Conservation (phyloP, 1,284 basidiomycete species). For the Leucoagaricus sp. region DNA sequence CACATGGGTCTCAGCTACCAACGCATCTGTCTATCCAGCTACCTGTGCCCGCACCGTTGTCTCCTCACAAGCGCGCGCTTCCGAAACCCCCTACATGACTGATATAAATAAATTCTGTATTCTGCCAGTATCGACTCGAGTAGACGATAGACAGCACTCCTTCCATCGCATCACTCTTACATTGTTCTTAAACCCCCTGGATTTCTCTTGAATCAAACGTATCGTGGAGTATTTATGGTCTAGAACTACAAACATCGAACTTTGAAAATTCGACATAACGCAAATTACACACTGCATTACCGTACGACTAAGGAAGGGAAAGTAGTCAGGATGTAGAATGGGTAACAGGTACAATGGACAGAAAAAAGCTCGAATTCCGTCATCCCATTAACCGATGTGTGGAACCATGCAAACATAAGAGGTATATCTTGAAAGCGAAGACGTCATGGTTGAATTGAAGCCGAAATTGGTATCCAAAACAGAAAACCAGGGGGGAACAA, state of each 20-base stretch:
- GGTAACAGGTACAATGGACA: slow-evolving; percentile 3
- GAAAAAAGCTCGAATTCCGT: not conserved
- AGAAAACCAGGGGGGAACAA: not conserved
- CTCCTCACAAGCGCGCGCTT: not conserved
- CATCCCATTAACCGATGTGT: not conserved
- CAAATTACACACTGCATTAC: slow-evolving; percentile 12
- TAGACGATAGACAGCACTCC: not conserved
- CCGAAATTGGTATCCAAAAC: slow-evolving; percentile 11
- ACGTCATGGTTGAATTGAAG: not conserved
- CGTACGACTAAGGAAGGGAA: slow-evolving; percentile 3
- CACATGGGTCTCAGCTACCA: not conserved
- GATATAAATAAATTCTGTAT: too few relatives aligned
- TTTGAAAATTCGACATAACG: slow-evolving; percentile 1
- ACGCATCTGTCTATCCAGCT: not conserved
- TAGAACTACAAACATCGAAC: slow-evolving; percentile 10
- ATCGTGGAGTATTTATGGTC: slow-evolving; percentile 6
- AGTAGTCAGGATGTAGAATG: not conserved
- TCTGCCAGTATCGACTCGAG: not conserved
- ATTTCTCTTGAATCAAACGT: not conserved
- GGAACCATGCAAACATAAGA: not conserved
- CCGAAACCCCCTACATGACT: not conserved
- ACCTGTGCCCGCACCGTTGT: not conserved
- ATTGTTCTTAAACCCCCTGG: not conserved
- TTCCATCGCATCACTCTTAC: not conserved
- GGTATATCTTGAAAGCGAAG: slow-evolving; percentile 7